Conservation (phyloP, 2,329 filamentous ascomycete genomes). For the Amesomyces nigricolor region DNA sequence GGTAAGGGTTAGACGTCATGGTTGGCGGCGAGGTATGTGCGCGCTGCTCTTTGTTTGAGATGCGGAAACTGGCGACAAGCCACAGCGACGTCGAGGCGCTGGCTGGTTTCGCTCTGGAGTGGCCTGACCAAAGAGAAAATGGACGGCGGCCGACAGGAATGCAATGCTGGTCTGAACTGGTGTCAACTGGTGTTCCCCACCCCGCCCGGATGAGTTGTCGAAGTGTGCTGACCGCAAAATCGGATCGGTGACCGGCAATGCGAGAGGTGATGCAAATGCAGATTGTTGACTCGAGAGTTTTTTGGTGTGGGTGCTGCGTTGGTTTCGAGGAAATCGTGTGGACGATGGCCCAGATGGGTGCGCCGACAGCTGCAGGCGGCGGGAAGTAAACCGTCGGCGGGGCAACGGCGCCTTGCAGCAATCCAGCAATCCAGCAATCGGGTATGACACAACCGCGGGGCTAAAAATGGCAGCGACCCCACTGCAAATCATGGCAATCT, state of each 20-base stretch:
- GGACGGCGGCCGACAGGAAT: not conserved
- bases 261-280: conserved; percentile 13
- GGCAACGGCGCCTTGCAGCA: conserved; percentile 23
- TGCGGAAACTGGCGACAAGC: conserved; percentile 9
- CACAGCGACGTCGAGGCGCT: conserved; percentile 3
- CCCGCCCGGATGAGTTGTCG: conserved; percentile 14
- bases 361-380: conserved; percentile 12
- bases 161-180: not conserved
- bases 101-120: conserved; percentile 2
- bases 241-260: conserved; percentile 2
- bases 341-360: conserved; percentile 3
- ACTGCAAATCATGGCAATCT: conserved; percentile 6
- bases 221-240: conserved; percentile 2
- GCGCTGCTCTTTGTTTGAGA: conserved; percentile 2
- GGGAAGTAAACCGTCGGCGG: conserved; percentile 28
- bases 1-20: conserved; percentile 51
- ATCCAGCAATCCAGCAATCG: not conserved
- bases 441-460: conserved; percentile 24
- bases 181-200: conserved; percentile 5
- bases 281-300: conserved; percentile 7
- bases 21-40: not conserved
- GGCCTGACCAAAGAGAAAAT: not conserved
- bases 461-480: conserved; percentile 16
- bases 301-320: conserved; percentile 8
- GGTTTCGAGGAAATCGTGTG: conserved; percentile 6